Base-by-base conservation (phyloP, 2,329 filamentous ascomycete species). In the Pseudogymnoascus sp. region DNA sequence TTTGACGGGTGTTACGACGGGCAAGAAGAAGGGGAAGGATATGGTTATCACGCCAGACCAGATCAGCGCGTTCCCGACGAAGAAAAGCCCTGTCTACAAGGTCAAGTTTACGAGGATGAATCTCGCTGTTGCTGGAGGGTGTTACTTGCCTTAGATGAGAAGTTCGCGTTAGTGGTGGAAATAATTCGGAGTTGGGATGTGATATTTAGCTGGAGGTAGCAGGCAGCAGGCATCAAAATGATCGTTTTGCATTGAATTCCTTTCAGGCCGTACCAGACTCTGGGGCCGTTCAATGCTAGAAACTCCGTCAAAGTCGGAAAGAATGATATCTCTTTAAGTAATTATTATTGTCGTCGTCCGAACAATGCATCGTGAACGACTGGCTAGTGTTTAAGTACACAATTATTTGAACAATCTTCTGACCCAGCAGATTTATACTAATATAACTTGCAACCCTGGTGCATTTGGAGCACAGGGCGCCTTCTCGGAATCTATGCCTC, bases 61-160 rank as follows among this genome's bases (percentile, higher is more conserved):
- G 77, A 96, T 99, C 77, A 91, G 87, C 67, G 93, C 91, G 0
- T 98, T 97, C 73, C 88, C 91, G 0, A 98, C 95, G 3, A 99
- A 99, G 83, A 96, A 96, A 78, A 93, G 89, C 14, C 93, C 93
- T 0, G 90, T 98, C 10, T 90, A 96, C 76, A 95, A 93, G 77
- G 93, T 96, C 62, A 86, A 89, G 71, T 97, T 97, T 71, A 98
- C 95, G 3, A 82, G 91, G 65, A 97, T 96, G 91, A 99, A 99
- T 74, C 76, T 98, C 68, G 89, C 97, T 11, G 81, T 98, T 65
- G 92, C 92, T 22, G 91, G 90, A 56, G 91, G 93, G 24, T 87
- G 84, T 70, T 88, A 85, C 69, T 62, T 70, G 16, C 69, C 70
- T 28, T 69, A 56, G 50, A 33, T 33, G 14, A 19, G 28, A 56